Evolutionary conservation across 495 filamentous ascomycete genomes (phyloP).

Genomic region (Thermochaetoides thermophila): DNA sequence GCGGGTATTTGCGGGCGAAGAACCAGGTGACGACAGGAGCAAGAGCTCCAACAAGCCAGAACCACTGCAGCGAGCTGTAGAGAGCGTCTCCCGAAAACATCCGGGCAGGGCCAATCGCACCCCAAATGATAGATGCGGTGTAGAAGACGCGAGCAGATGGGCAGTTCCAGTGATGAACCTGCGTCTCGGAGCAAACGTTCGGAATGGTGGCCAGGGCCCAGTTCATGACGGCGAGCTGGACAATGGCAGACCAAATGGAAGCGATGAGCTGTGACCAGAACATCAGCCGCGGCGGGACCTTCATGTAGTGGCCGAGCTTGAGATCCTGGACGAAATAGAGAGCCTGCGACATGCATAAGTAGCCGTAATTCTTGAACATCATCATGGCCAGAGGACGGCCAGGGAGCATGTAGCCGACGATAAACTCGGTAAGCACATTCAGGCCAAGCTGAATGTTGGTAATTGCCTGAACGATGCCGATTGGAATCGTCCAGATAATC

Average conservation of each 20-base stretch:
- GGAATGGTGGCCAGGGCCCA: slow-evolving; percentile 49
- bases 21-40: slow-evolving; percentile 45
- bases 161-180: slow-evolving; percentile 45
- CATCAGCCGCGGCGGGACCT: slow-evolving; percentile 48
- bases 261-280: slow-evolving; percentile 53
- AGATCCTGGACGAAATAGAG: slow-evolving; percentile 34
- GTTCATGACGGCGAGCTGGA: slow-evolving; percentile 52
- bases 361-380: slow-evolving; percentile 58
- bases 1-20: slow-evolving; percentile 43
- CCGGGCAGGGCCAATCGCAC: slow-evolving; percentile 35
- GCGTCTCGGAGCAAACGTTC: slow-evolving; percentile 41
- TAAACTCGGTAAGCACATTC: slow-evolving; percentile 54
- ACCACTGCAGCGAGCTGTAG: slow-evolving; percentile 51
- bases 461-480: slow-evolving; percentile 46
- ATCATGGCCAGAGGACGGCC: slow-evolving; percentile 51
- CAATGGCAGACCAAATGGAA: slow-evolving; percentile 46
- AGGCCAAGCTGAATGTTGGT: slow-evolving; percentile 54
- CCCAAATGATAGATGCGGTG: slow-evolving; percentile 40
- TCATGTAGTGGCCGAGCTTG: slow-evolving; percentile 57
- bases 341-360: slow-evolving; percentile 46
- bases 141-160: slow-evolving; percentile 51
- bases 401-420: slow-evolving; percentile 54
- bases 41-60: slow-evolving; percentile 51
- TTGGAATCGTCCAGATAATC: slow-evolving; percentile 38
- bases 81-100: slow-evolving; percentile 48